Evolutionary conservation across 2,329 filamentous ascomycete species (phyloP).

Genomic region (Dryadomyces quercus-mongolicae): DNA sequence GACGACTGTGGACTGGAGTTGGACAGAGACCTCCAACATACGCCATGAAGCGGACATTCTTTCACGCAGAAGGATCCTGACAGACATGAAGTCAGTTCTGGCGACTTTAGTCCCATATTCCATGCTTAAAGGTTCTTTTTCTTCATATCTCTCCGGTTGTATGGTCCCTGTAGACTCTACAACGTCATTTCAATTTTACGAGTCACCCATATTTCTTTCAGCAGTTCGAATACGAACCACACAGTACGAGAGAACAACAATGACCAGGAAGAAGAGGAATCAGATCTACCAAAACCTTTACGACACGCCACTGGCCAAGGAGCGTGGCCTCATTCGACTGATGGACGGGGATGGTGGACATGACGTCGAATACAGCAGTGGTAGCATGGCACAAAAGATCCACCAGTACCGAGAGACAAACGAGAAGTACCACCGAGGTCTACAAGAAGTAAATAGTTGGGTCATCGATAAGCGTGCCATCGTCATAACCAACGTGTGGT

Average conservation of each 20-base stretch:
- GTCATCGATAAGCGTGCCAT: neutral
- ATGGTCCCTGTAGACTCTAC: neutral
- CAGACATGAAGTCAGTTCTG: neutral
- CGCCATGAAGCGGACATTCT: neutral
- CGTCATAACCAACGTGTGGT: neutral
- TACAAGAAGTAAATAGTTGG: neutral
- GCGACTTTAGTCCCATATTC: neutral
- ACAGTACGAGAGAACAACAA: neutral
- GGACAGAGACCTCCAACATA: neutral
- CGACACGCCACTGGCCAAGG: neutral
- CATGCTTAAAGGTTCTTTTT: neutral
- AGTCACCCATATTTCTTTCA: neutral
- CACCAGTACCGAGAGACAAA: neutral
- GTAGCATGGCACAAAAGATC: neutral
- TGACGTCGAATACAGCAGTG: neutral
- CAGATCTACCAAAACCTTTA: neutral
- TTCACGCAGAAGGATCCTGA: neutral
- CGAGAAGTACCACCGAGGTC: neutral
- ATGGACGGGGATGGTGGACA: neutral
- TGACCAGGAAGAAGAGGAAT: too few relatives aligned
- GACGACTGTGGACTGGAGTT: neutral
- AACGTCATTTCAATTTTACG: neutral
- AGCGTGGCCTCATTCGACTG: neutral
- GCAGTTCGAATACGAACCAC: neutral
- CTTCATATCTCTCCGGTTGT: neutral